phyloP scores from a whole-genome alignment of 2,329 filamentous ascomycete species.

The Blastomyces parvus region DNA sequence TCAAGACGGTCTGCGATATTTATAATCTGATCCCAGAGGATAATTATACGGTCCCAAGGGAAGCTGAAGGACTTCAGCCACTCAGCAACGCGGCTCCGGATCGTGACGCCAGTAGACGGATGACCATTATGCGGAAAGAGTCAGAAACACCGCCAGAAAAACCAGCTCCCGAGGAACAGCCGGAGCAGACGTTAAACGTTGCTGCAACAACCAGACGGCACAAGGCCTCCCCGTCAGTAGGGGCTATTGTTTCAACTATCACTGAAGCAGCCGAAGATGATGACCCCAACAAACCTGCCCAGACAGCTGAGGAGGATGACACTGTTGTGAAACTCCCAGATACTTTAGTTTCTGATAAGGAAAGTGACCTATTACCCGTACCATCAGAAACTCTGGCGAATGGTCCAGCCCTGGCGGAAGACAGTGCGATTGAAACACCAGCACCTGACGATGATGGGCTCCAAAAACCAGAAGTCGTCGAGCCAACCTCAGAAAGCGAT shows the following conservation, averaged over 20 bases:
- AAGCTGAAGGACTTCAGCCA: constrained; percentile 61
- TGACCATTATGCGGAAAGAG: constrained; percentile 34
- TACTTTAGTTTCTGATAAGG: not conserved
- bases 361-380: not conserved
- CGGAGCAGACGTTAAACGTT: constrained; percentile 26
- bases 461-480: not conserved
- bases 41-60: constrained; percentile 89
- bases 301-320: constrained; percentile 2
- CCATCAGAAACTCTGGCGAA: not conserved
- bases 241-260: constrained; percentile 65
- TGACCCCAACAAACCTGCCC: constrained; percentile 15
- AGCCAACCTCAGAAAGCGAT: not conserved
- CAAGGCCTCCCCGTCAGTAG: constrained; percentile 55
- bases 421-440: not conserved
- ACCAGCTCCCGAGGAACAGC: not conserved
- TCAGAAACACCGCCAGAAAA: constrained; percentile 23
- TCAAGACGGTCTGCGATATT: constrained; percentile 91
- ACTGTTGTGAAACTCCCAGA: constrained; percentile 7
- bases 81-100: constrained; percentile 11
- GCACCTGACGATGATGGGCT: not conserved
- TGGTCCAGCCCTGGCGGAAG: not conserved
- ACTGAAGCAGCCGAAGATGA: constrained; percentile 49
- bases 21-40: constrained; percentile 84
- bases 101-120: constrained; percentile 13
- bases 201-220: constrained; percentile 66